These are phyloP conservation scores for Mortierella sp. DNA, from an alignment of 371 early-diverging fungal genomes.

Conservation along the genomic window DNA sequence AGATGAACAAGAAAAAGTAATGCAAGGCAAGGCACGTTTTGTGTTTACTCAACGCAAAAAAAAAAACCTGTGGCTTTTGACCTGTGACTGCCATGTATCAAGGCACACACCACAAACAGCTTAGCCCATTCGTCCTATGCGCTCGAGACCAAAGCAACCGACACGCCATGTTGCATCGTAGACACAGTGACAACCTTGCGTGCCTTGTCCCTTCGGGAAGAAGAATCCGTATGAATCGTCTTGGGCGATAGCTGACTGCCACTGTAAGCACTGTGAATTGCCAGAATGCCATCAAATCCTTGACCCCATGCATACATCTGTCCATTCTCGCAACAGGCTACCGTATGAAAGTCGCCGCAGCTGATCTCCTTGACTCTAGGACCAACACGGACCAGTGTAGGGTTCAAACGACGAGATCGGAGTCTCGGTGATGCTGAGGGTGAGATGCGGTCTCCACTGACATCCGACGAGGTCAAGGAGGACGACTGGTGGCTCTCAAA, in stretches of 20 bases:
- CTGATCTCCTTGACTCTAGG: constrained; percentile 36
- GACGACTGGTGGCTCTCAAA: background rate
- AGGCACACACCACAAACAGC: constrained; percentile 1
- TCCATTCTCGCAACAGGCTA: constrained; percentile 25
- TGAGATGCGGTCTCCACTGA: background rate
- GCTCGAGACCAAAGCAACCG: constrained; percentile 36
- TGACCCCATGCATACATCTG: constrained; percentile 44
- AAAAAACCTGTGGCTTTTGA: constrained; percentile 23
- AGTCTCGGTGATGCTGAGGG: background rate
- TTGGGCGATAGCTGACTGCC: background rate
- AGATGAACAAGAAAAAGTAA: background rate
- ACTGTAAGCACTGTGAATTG: constrained; percentile 19
- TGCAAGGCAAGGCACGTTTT: background rate
- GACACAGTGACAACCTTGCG: constrained; percentile 29
- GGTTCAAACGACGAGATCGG: constrained; percentile 15
- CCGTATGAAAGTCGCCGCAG: constrained; percentile 47
- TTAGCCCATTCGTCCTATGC: background rate
- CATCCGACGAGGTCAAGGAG: background rate
- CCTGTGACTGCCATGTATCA: background rate
- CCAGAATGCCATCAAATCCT: constrained; percentile 31
- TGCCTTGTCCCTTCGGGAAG: background rate
- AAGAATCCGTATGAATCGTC: background rate
- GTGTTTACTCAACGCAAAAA: constrained; percentile 2
- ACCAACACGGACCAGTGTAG: constrained; percentile 29
- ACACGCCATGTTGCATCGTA: constrained; percentile 28